phyloP scores from a whole-genome alignment of 768 basidiomycete genomes.

The Kwoniella sp. region DNA sequence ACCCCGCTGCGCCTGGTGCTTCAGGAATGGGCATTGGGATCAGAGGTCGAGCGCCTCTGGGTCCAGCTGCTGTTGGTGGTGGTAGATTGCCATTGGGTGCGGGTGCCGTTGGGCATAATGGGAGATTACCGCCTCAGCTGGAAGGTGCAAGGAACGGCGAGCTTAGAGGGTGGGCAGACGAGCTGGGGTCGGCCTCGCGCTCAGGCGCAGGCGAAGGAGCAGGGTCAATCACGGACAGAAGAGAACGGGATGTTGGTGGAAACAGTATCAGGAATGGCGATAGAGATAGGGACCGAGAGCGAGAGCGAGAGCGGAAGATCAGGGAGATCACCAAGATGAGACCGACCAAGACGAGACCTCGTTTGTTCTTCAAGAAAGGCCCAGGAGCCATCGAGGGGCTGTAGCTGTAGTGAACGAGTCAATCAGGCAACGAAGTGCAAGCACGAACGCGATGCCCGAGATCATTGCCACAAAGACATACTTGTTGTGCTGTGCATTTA shows the following conservation, averaged over 20 bases:
- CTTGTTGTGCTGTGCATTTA: no score
- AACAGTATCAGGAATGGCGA: not conserved
- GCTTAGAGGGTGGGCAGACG: conserved; percentile 10
- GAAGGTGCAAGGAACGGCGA: conserved; percentile 3
- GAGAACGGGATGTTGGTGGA: not conserved
- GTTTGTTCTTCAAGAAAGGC: conserved; percentile 44
- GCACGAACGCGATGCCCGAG: no score
- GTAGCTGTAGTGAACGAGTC: not conserved
- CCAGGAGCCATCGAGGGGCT: conserved; percentile 33
- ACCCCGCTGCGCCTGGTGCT: not conserved
- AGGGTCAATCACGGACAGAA: no score
- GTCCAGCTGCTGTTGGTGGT: not conserved
- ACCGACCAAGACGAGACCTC: conserved; percentile 37
- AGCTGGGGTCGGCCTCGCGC: not conserved
- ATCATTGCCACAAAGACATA: no score
- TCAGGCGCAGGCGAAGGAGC: no score
- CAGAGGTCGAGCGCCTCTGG: conserved; percentile 13
- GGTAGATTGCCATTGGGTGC: not conserved
- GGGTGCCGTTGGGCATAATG: not conserved
- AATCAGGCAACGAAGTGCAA: no score
- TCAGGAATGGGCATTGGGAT: conserved; percentile 15
- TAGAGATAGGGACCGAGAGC: not conserved
- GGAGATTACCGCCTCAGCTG: not conserved
- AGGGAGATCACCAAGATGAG: conserved; percentile 26
- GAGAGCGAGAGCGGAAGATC: conserved; percentile 14